Conservation (phyloP, 805 yeast species). For the Yarrowia phangngaensis region DNA sequence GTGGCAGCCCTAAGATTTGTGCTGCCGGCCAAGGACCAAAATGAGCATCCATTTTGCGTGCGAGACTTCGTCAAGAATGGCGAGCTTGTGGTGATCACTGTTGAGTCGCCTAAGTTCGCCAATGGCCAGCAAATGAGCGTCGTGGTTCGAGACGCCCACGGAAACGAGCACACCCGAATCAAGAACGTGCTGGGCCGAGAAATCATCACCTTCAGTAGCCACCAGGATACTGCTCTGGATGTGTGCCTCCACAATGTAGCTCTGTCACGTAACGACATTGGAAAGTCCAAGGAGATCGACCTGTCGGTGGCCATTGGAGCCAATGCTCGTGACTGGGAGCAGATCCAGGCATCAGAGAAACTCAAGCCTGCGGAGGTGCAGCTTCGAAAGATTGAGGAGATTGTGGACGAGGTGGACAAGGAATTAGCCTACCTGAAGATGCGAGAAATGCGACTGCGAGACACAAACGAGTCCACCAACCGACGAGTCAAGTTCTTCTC, state of each 20-base stretch:
- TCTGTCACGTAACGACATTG: conserved; percentile 39
- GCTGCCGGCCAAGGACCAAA: conserved; percentile 37
- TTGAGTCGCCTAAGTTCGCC: conserved; percentile 70
- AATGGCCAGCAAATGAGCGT: conserved; percentile 84
- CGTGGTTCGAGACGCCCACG: conserved; percentile 58
- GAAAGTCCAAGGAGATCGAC: conserved; percentile 67
- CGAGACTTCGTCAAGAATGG: conserved; percentile 87
- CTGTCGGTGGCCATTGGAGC: conserved; percentile 93
- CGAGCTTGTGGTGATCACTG: conserved; percentile 80
- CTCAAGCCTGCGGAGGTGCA: conserved; percentile 90
- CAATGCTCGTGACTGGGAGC: conserved; percentile 97
- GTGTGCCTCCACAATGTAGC: conserved; percentile 74
- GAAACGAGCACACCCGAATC: conserved; percentile 78
- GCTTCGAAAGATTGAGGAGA: conserved; percentile 78
- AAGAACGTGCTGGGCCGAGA: conserved; percentile 69
- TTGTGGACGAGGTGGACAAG: conserved; percentile 72
- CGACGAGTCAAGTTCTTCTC: conserved; percentile 88
- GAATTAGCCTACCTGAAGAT: conserved; percentile 79
- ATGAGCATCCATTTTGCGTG: conserved; percentile 63
- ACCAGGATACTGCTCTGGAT: conserved; percentile 79
- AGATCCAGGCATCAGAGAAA: conserved; percentile 86
- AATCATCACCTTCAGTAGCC: conserved; percentile 80
- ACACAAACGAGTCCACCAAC: conserved; percentile 95
- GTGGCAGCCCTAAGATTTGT: conserved; percentile 37
- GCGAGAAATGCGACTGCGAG: conserved; percentile 91